Conservation (phyloP, 805 yeast species). For the Isabelozyma gotoi region DNA sequence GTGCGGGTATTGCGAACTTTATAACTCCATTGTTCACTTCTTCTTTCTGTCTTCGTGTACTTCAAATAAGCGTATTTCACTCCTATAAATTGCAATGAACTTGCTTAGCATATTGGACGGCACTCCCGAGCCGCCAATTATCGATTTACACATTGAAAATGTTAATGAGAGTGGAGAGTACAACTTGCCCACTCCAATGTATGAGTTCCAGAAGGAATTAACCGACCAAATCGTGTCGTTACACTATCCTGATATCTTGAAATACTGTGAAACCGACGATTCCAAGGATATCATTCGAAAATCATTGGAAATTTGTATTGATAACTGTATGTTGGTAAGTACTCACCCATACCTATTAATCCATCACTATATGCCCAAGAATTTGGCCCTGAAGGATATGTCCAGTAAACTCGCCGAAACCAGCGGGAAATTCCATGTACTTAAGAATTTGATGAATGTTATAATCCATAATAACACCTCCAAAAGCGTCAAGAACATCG, state of each 20-base stretch:
- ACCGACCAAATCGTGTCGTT: constrained; percentile 89
- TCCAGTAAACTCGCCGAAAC: constrained; percentile 71
- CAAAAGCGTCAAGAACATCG: constrained; percentile 49
- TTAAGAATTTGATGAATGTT: constrained; percentile 62
- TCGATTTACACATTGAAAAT: constrained; percentile 51
- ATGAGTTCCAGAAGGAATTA: constrained; percentile 81
- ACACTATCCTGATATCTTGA: constrained; percentile 87
- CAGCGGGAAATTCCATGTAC: constrained; percentile 78
- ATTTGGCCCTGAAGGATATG: constrained; percentile 66
- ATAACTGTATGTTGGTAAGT: constrained; percentile 76
- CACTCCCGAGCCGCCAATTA: constrained; percentile 80
- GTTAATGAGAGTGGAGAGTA: constrained; percentile 59
- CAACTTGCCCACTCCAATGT: constrained; percentile 78
- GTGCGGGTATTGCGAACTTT: not conserved
- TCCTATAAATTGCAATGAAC: constrained; percentile 56
- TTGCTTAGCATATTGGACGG: constrained; percentile 73
- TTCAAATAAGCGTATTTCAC: not conserved
- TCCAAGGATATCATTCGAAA: constrained; percentile 59
- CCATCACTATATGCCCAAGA: constrained; percentile 82
- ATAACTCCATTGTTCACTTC: not conserved
- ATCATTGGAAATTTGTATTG: constrained; percentile 70
- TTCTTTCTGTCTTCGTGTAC: not conserved
- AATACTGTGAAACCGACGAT: constrained; percentile 70
- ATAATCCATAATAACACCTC: constrained; percentile 36
- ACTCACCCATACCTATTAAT: constrained; percentile 88